A percentile compares a stretch with the other conserved stretches of the same genome.
Conservation (phyloP, 2,329 filamentous ascomycete species). For the Xylaria hypoxylon region DNA sequence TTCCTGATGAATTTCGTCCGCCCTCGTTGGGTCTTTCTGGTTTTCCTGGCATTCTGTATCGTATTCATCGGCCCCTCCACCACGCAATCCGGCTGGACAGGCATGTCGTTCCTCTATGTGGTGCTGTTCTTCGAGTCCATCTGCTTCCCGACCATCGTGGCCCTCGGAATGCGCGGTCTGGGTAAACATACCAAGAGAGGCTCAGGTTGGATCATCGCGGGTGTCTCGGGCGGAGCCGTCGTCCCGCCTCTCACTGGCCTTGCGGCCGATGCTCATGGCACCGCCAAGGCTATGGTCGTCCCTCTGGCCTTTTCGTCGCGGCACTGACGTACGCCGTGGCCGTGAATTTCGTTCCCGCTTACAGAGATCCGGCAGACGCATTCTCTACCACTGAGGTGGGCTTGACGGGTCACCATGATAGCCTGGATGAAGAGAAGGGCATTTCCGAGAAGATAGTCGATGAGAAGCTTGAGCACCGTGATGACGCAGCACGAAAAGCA, state of each 20-base stretch:
- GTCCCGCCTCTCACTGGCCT: slow-evolving; percentile 79
- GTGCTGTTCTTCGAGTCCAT: slow-evolving; percentile 84
- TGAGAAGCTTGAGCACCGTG: slow-evolving; percentile 33
- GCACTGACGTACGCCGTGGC: slow-evolving; percentile 68
- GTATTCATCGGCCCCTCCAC: slow-evolving; percentile 68
- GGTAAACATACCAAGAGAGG: slow-evolving; percentile 83
- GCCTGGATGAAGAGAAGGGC: slow-evolving; percentile 47
- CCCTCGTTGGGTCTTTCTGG: slow-evolving; percentile 75
- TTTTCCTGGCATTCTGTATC: slow-evolving; percentile 73
- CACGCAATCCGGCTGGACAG: slow-evolving; percentile 59
- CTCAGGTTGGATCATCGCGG: slow-evolving; percentile 76
- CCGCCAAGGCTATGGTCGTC: slow-evolving; percentile 73
- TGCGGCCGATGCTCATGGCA: slow-evolving; percentile 72
- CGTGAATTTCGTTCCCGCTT: slow-evolving; percentile 75
- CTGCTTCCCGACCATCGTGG: slow-evolving; percentile 84
- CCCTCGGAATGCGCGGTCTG: slow-evolving; percentile 79
- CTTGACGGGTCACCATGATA: slow-evolving; percentile 37
- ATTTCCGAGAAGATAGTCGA: slow-evolving; percentile 28
- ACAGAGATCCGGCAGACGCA: slow-evolving; percentile 71
- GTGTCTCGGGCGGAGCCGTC: slow-evolving; percentile 77
- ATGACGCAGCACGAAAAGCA: neutral
- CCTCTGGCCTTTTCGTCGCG: slow-evolving; percentile 70
- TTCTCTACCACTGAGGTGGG: slow-evolving; percentile 62
- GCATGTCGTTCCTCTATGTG: slow-evolving; percentile 72
- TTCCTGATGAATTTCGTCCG: slow-evolving; percentile 74